Conservation (phyloP, 2,329 filamentous ascomycete genomes). For the Curvularia verruculosa region DNA sequence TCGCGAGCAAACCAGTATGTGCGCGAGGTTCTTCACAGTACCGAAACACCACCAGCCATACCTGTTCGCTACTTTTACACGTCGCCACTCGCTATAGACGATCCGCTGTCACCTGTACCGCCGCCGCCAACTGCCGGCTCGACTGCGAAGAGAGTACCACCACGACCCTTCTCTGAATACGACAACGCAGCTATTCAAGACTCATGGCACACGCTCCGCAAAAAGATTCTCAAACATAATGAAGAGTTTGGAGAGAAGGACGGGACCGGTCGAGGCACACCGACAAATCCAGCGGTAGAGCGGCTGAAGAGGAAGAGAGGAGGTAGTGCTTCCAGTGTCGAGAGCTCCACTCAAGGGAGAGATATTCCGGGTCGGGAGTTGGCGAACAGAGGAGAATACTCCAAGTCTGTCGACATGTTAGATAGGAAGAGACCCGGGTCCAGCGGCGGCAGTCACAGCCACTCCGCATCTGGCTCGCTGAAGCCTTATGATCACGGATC, state of each 20-base stretch:
- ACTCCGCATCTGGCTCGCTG: conserved; percentile 36
- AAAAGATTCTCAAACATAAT: conserved; percentile 54
- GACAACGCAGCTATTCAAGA: conserved; percentile 82
- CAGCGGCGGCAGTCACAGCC: conserved; percentile 30
- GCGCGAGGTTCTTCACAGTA: conserved; percentile 51
- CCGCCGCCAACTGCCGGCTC: conserved; percentile 57
- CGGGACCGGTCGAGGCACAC: conserved; percentile 26
- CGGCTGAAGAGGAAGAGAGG: conserved; percentile 46
- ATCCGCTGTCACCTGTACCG: conserved; percentile 75
- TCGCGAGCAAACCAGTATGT: conserved; percentile 53
- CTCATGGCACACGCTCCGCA: conserved; percentile 71
- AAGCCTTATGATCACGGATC: conserved; percentile 40
- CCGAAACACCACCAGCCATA: conserved; percentile 44
- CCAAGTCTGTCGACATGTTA: conserved; percentile 36
- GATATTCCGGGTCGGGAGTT: conserved; percentile 38
- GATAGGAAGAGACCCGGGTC: conserved; percentile 33
- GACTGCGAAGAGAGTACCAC: conserved; percentile 61
- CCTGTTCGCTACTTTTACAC: conserved; percentile 75
- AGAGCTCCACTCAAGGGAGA: conserved; percentile 28
- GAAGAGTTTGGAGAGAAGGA: conserved; percentile 48
- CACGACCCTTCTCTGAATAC: conserved; percentile 77
- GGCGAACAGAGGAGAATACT: conserved; percentile 34
- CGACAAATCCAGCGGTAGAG: conserved; percentile 42
- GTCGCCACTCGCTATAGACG: conserved; percentile 82
- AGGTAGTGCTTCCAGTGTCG: conserved; percentile 36